phyloP scores from a whole-genome alignment of 306 rosid species.

The Herpetospermum pedunculosum region DNA sequence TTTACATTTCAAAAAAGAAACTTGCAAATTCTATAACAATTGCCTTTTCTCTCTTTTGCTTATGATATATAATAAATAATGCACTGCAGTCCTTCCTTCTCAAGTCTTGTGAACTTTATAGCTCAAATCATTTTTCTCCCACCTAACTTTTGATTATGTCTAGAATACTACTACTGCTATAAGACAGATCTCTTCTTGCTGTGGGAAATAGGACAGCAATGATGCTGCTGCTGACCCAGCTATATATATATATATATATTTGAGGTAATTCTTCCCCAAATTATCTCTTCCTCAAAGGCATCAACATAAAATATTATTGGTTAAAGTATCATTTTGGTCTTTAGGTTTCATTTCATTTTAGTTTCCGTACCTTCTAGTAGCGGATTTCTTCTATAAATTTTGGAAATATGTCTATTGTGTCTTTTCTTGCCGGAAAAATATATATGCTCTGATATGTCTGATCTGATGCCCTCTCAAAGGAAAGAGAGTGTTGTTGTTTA shows the following conservation, averaged over 20 bases:
- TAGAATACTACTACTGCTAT: not conserved
- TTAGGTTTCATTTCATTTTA: too few species aligned
- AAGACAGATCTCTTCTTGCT: constrained; percentile 2
- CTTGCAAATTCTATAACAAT: constrained; percentile 1
- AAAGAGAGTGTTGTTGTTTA: too few species aligned
- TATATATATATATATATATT: too few species aligned
- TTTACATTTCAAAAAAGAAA: constrained; percentile 9
- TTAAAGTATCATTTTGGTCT: too few species aligned
- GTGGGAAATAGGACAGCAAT: not conserved
- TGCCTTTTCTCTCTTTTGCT: not conserved
- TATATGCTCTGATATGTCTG: too few species aligned
- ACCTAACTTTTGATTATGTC: not conserved
- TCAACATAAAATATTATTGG: not conserved
- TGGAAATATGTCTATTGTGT: too few species aligned
- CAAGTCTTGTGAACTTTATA: not conserved
- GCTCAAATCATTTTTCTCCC: not conserved
- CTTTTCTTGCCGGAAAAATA: too few species aligned
- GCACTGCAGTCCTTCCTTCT: not conserved
- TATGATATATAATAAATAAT: not conserved
- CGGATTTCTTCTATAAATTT: too few species aligned
- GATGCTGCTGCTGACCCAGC: not conserved
- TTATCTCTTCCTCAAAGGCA: not conserved
- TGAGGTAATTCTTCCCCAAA: constrained; percentile 5
- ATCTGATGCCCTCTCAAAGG: too few species aligned
- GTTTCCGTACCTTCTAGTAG: too few species aligned